Evolutionary conservation across 345 rosid genomes (phyloP), one percentile per base, ranked within the genome.

Genomic region (Pistacia integerrima): DNA sequence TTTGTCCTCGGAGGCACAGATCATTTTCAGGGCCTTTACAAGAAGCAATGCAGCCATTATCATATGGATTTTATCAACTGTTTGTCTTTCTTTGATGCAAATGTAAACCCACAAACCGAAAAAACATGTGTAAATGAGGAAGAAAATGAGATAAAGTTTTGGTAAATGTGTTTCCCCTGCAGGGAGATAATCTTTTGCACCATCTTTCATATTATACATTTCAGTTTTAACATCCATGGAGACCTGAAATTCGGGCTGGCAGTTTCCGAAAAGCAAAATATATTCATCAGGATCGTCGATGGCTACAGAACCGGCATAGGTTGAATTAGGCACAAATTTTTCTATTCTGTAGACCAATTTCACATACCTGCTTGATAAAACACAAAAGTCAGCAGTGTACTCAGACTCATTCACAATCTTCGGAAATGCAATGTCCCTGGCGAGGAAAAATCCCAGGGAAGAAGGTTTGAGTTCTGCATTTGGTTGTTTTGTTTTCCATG

Each of bases 221-320:
- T 87, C 92, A 1, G 89, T 85, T 58, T 79, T 82, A 14, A 87
- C 90, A 10, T 76, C n/a, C 90, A 89, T 87, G 2, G 90, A 85
- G 11, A 87, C 83, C 36, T 77, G 70, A 58, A 82, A 80, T 44
- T 87, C 85, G 3, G 88, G 77, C 57, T 84, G 87, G 64, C 92
- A 89, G 58, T 85, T 89, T 13, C 76, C 88, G 5, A 89, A 86
- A 6, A 85, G 78, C 59, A 89, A 49, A 57, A 67, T 81, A 33
- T 89, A 85, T 48, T 81, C 85, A 11, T 83, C 85, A 0, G 88
- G 83, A 1, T 81, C 84, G 1, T 66, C 69, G 1, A 85, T 52
- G 0, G 55, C 38, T 33, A 79, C 12, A 0, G 84, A 80, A 12
- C 89, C 83, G 11, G 30, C 69, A 51, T 76, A 72, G 14, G 79